These are phyloP conservation scores for Adansonia digitata DNA, from an alignment of 345 rosid genomes.

Conservation along the genomic window DNA sequence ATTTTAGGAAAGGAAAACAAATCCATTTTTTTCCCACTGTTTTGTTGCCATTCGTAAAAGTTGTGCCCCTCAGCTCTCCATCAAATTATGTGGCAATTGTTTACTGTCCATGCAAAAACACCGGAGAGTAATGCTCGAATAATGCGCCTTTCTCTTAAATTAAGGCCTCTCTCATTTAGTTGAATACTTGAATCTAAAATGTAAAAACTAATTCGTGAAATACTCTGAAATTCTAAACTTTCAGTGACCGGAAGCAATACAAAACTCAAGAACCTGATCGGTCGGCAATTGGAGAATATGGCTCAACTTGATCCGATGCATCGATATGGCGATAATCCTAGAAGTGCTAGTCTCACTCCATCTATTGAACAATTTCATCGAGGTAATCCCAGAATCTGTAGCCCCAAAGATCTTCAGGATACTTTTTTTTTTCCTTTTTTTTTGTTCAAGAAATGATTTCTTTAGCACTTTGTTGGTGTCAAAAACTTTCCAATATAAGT, in stretches of 20 bases:
- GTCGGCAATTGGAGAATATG: background rate
- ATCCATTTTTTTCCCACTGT: too few relatives aligned
- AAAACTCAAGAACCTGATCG: too few relatives aligned
- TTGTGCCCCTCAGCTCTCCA: background rate
- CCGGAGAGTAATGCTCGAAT: background rate
- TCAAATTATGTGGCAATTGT: background rate
- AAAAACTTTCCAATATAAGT: too few relatives aligned
- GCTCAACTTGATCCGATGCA: background rate
- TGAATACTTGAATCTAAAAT: too few relatives aligned
- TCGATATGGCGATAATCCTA: background rate
- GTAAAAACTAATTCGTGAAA: too few relatives aligned
- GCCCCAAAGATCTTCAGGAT: background rate
- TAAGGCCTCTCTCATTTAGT: too few relatives aligned
- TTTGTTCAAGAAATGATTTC: too few relatives aligned
- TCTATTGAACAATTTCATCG: background rate
- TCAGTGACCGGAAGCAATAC: too few relatives aligned
- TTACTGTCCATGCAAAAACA: background rate
- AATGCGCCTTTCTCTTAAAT: background rate
- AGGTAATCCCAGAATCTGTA: background rate
- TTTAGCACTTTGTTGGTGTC: too few relatives aligned
- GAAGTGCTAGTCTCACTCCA: background rate
- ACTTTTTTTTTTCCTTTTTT: too few relatives aligned
- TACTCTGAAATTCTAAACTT: too few relatives aligned
- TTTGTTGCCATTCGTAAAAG: background rate
- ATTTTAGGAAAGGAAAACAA: background rate